Percentiles rank a stretch among this genome's conserved stretches.
phyloP scores from a whole-genome alignment of 2,329 filamentous ascomycete genomes.

The Aspergillus chevalieri region DNA sequence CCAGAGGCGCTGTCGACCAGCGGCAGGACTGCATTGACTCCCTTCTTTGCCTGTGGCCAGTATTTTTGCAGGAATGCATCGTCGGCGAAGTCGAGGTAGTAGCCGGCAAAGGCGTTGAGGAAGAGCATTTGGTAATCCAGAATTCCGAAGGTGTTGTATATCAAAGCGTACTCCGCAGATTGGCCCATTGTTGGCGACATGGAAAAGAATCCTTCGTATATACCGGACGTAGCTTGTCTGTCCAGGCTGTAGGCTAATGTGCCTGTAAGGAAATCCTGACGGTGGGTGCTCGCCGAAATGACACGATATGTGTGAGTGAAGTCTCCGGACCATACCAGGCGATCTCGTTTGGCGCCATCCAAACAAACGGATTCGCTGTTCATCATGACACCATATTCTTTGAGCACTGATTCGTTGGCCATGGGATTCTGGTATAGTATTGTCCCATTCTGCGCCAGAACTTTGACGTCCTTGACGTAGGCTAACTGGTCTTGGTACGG shows the following conservation, averaged over 20 bases:
- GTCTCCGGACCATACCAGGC: slow-evolving; percentile 30
- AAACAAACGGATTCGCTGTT: slow-evolving; percentile 19
- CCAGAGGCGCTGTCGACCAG: slow-evolving; percentile 3
- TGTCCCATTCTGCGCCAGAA: slow-evolving; percentile 10
- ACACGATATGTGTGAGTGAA: slow-evolving; percentile 14
- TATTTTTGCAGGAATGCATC: slow-evolving; percentile 30
- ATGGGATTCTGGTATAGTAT: slow-evolving; percentile 10
- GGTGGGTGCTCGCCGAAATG: slow-evolving; percentile 9
- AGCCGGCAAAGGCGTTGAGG: slow-evolving; percentile 12
- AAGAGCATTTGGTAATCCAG: slow-evolving; percentile 17
- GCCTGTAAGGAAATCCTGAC: slow-evolving; percentile 7
- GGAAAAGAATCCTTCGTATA: slow-evolving; percentile 5
- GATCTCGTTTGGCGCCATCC: slow-evolving; percentile 56
- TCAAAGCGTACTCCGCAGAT: slow-evolving; percentile 5
- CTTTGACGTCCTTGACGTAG: slow-evolving; percentile 7
- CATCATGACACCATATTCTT: slow-evolving; percentile 14
- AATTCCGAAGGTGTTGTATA: slow-evolving; percentile 6
- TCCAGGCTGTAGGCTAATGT: slow-evolving; percentile 10
- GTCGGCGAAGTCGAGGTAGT: slow-evolving; percentile 27
- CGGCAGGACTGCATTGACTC: background rate
- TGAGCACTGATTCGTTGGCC: slow-evolving; percentile 3
- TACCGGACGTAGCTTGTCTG: slow-evolving; percentile 7
- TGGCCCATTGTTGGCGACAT: slow-evolving; percentile 9
- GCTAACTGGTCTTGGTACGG: slow-evolving; percentile 15
- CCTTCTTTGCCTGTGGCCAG: background rate